A percentile compares a stretch with the other conserved stretches of the same genome.
Evolutionary conservation across 1,284 basidiomycete species (phyloP).

Genomic region (Ceratobasidium theobromae): DNA sequence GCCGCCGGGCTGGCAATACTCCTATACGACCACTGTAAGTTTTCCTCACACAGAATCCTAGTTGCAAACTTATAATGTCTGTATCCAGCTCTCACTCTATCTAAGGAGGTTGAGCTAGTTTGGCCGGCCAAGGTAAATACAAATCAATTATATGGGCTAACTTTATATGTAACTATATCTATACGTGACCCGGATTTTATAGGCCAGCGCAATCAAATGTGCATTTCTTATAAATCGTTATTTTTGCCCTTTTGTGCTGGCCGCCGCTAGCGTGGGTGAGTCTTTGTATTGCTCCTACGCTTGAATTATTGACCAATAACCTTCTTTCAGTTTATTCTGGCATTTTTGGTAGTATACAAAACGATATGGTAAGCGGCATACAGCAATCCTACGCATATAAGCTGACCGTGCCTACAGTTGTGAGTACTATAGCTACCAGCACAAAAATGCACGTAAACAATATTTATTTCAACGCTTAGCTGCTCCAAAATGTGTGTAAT

Average conservation of each 20-base stretch:
- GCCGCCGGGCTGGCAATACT: neutral
- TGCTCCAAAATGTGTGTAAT: neutral
- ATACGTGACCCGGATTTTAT: neutral
- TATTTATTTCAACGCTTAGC: too few species aligned
- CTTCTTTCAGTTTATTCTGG: neutral
- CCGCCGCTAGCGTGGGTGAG: neutral
- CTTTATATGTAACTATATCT: neutral
- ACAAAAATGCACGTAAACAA: neutral
- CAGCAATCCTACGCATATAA: neutral
- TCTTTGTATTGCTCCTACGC: neutral
- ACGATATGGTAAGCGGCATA: neutral
- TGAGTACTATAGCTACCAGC: neutral
- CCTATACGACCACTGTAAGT: neutral
- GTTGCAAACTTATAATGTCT: neutral
- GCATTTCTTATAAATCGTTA: constrained; percentile 1
- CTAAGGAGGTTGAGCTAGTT: neutral
- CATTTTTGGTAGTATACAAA: neutral
- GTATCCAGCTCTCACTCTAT: neutral
- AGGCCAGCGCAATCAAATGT: neutral
- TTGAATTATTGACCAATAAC: too few species aligned
- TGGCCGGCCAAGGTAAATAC: constrained; percentile 3
- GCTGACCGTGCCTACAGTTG: neutral
- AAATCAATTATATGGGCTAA: too few species aligned
- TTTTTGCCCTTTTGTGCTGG: neutral
- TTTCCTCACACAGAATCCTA: neutral